Evolutionary conservation across 352 stramenopile genomes (phyloP).

Genomic region (Pythium brachiatum): DNA sequence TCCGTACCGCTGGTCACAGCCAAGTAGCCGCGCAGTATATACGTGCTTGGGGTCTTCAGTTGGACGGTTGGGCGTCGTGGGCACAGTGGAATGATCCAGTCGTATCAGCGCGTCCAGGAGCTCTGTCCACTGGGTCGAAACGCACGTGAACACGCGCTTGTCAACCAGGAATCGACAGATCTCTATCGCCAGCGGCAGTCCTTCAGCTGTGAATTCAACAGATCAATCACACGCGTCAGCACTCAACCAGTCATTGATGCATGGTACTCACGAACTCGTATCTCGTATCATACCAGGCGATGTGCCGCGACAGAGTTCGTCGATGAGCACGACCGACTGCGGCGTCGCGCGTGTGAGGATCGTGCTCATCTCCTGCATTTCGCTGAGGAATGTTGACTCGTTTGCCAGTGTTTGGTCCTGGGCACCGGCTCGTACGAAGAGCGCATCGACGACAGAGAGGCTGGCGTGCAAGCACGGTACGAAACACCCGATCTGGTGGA

Average conservation of each 20-base stretch:
- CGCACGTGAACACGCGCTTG: not conserved
- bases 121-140: slow-evolving; percentile 25
- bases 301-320: slow-evolving; percentile 54
- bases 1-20: slow-evolving; percentile 5
- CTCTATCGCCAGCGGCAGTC: slow-evolving; percentile 14
- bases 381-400: slow-evolving; percentile 53
- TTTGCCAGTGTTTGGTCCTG: slow-evolving; percentile 44
- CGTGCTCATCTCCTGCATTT: slow-evolving; percentile 46
- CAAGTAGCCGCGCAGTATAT: slow-evolving; percentile 16
- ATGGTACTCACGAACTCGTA: too few species aligned
- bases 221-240: not conserved
- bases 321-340: slow-evolving; percentile 42
- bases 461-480: slow-evolving; percentile 40
- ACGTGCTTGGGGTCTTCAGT: not conserved
- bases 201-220: slow-evolving; percentile 11
- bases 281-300: slow-evolving; percentile 6
- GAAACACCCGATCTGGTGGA: slow-evolving; percentile 67
- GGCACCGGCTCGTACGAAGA: slow-evolving; percentile 41
- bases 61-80: not conserved
- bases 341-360: slow-evolving; percentile 36
- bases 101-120: slow-evolving; percentile 7
- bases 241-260: too few species aligned
- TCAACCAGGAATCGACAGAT: slow-evolving; percentile 17
- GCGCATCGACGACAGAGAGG: slow-evolving; percentile 43
- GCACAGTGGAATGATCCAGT: not conserved